These are phyloP conservation scores for Hypoxylon sp. DNA, from an alignment of 2,329 filamentous ascomycete genomes.

Conservation along the genomic window DNA sequence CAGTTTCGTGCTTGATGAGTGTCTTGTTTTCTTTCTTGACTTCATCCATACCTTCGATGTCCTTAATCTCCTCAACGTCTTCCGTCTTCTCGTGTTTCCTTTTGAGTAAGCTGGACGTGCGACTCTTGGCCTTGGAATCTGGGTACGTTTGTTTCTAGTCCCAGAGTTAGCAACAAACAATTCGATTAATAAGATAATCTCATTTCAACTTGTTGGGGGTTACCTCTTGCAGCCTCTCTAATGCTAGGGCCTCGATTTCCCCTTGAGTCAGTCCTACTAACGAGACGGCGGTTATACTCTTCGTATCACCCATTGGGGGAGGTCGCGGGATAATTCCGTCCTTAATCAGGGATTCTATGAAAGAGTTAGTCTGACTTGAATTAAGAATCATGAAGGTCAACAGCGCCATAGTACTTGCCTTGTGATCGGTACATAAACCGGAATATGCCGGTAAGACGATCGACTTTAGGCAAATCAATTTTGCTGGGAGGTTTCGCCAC, in stretches of 20 bases:
- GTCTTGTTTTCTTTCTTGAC: neutral
- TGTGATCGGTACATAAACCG: neutral
- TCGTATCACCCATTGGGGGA: neutral
- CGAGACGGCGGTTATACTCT: neutral
- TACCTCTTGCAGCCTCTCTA: constrained; percentile 9
- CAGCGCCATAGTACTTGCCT: neutral
- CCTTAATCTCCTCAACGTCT: neutral
- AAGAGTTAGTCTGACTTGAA: neutral
- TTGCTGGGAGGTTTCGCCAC: no score
- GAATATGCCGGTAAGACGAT: neutral
- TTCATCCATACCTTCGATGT: neutral
- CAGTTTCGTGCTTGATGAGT: neutral
- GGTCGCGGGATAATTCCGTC: neutral
- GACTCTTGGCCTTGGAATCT: neutral
- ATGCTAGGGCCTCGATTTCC: neutral
- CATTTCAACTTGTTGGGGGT: neutral
- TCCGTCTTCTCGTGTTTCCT: neutral
- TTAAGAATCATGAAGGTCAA: neutral
- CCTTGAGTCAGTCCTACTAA: neutral
- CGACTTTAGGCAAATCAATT: neutral
- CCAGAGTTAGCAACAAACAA: neutral
- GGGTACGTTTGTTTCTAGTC: neutral
- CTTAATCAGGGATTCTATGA: constrained; percentile 2
- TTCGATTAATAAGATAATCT: neutral
- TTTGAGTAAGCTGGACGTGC: neutral